Evolutionary conservation across 106 monocot species (phyloP).

Genomic region (Dioscorea alata): DNA sequence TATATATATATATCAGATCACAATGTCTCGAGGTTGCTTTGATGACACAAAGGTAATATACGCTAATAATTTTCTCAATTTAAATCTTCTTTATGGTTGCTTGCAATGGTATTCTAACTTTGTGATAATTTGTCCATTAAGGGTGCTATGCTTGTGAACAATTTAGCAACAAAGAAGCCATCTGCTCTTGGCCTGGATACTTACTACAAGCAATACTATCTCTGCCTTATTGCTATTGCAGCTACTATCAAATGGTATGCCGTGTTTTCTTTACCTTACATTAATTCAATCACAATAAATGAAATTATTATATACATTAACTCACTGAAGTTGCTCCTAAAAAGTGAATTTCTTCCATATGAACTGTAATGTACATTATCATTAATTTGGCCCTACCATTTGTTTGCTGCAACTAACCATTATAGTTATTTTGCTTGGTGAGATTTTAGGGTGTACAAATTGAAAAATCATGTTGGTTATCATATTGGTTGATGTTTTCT

Average conservation of each 20-base stretch:
- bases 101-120: background rate
- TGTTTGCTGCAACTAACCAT: too few relatives aligned
- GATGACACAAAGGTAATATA: constrained; percentile 86
- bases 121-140: constrained; percentile 15
- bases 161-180: constrained; percentile 82
- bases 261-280: background rate
- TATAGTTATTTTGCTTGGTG: too few relatives aligned
- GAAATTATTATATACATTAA: too few relatives aligned
- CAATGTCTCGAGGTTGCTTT: constrained; percentile 82
- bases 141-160: constrained; percentile 77
- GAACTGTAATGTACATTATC: too few relatives aligned
- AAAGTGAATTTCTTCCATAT: too few relatives aligned
- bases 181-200: constrained; percentile 91
- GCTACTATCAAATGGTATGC: constrained; percentile 85
- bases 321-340: too few relatives aligned
- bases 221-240: constrained; percentile 86
- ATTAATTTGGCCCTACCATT: too few relatives aligned
- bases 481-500: too few relatives aligned
- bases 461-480: too few relatives aligned
- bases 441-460: too few relatives aligned
- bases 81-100: background rate
- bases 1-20: too few relatives aligned
- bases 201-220: constrained; percentile 96
- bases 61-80: constrained; percentile 1
- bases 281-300: background rate